A percentile compares a stretch with the other conserved stretches of the same genome.
Evolutionary conservation across 176 grass and related monocot species (phyloP).

Genomic region (Avena eriantha): DNA sequence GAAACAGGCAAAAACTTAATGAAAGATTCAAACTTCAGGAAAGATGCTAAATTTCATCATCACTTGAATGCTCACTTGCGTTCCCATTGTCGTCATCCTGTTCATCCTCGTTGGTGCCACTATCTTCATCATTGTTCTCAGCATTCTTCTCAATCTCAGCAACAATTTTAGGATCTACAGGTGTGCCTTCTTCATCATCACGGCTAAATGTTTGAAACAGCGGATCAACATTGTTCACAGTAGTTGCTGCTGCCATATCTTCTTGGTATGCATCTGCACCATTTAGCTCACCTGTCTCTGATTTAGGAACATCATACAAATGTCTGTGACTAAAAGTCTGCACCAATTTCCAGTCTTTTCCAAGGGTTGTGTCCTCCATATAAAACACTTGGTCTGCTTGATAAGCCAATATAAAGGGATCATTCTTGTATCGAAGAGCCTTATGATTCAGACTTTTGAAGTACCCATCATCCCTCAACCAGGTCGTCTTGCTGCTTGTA

Average conservation of each 20-base stretch:
- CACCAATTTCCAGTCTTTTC: not conserved
- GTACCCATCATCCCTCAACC: not conserved
- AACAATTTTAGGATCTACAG: not conserved
- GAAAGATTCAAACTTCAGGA: not conserved
- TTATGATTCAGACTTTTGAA: slow-evolving; percentile 2
- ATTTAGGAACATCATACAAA: not conserved
- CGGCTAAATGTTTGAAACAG: not conserved
- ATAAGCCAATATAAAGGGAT: not conserved
- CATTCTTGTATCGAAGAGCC: not conserved
- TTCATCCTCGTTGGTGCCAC: not conserved
- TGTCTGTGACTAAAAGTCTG: slow-evolving; percentile 1
- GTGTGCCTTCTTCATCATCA: slow-evolving; percentile 5
- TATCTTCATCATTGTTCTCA: not conserved
- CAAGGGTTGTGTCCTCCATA: not conserved
- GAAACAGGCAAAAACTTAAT: not conserved
- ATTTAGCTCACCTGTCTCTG: not conserved
- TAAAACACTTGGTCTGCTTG: not conserved
- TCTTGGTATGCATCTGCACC: not conserved
- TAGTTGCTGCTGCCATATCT: not conserved
- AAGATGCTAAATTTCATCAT: slow-evolving; percentile 5
- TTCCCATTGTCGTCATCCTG: not conserved
- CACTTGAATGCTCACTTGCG: not conserved
- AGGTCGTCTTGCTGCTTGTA: not conserved
- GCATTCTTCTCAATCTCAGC: not conserved
- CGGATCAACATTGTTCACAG: not conserved